Evolutionary conservation across 169 alveolate species (phyloP).

Genomic region (Cryptosporidium bovis): DNA sequence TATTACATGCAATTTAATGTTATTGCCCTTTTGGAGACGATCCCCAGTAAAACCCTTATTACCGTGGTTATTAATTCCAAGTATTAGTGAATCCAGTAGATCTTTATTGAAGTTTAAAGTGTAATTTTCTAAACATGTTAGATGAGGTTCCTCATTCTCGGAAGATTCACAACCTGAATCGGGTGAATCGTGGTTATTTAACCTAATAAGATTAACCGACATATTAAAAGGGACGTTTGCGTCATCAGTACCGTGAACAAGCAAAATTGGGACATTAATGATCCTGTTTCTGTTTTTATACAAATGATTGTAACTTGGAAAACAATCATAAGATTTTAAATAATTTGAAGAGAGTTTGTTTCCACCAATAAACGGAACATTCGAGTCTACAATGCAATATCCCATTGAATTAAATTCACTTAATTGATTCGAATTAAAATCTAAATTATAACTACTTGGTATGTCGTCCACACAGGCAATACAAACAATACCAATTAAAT

Average conservation of each 20-base stretch:
- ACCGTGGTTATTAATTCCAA: background rate
- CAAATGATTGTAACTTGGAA: constrained; percentile 23
- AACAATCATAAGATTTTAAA: constrained; percentile 26
- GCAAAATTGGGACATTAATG: constrained; percentile 18
- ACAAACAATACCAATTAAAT: constrained; percentile 42
- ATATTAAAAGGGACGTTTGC: constrained; percentile 40
- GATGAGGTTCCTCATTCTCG: too few species aligned
- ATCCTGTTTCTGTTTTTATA: constrained; percentile 10
- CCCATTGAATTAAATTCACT: constrained; percentile 38
- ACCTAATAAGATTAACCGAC: constrained; percentile 32
- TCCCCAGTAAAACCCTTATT: background rate
- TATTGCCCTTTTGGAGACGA: background rate
- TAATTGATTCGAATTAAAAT: constrained; percentile 25
- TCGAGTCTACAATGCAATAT: constrained; percentile 1
- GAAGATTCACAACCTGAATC: background rate
- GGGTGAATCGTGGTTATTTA: background rate
- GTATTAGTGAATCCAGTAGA: background rate
- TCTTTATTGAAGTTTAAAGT: background rate
- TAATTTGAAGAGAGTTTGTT: constrained; percentile 13
- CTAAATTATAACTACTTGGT: constrained; percentile 30
- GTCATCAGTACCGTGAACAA: constrained; percentile 69
- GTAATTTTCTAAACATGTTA: background rate
- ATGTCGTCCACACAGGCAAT: constrained; percentile 68
- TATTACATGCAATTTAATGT: constrained; percentile 1
- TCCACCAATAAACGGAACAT: background rate